Evolutionary conservation across 495 filamentous ascomycete genomes (phyloP).

Genomic region (Penicillium psychrofluorescens): DNA sequence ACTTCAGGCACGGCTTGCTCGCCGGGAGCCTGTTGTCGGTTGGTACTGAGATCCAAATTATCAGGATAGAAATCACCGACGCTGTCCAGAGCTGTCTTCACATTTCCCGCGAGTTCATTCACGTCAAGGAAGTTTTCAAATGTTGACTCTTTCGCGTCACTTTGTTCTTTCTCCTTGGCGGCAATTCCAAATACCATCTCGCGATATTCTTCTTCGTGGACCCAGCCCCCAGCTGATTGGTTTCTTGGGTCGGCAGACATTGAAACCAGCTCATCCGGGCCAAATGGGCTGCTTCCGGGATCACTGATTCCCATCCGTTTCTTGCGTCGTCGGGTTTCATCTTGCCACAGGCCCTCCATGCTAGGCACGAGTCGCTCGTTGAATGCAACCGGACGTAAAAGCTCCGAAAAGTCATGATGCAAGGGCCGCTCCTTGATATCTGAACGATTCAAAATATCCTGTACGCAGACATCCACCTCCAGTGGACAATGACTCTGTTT

Average conservation of each 20-base stretch:
- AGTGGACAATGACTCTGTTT: slow-evolving; percentile 81
- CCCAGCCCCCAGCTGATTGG: slow-evolving; percentile 65
- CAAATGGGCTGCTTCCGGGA: slow-evolving; percentile 66
- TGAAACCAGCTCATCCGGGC: slow-evolving; percentile 69
- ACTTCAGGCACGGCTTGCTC: slow-evolving; percentile 16
- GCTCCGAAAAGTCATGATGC: slow-evolving; percentile 84
- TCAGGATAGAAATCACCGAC: slow-evolving; percentile 76
- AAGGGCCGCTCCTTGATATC: slow-evolving; percentile 65
- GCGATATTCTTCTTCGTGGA: slow-evolving; percentile 81
- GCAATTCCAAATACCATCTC: slow-evolving; percentile 54
- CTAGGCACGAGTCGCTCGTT: slow-evolving; percentile 84
- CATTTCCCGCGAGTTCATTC: slow-evolving; percentile 41
- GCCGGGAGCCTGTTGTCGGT: neutral
- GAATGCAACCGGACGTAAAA: slow-evolving; percentile 50
- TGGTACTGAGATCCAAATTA: slow-evolving; percentile 9
- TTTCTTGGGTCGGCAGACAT: slow-evolving; percentile 78
- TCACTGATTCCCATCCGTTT: slow-evolving; percentile 53
- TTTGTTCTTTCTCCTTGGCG: slow-evolving; percentile 50
- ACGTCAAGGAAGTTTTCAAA: slow-evolving; percentile 60
- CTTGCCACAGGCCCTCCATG: slow-evolving; percentile 89
- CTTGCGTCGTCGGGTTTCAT: slow-evolving; percentile 77
- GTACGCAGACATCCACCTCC: slow-evolving; percentile 81
- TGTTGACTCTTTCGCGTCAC: slow-evolving; percentile 34
- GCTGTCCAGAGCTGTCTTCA: slow-evolving; percentile 75
- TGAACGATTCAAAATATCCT: slow-evolving; percentile 79